Percentiles rank a stretch among this genome's conserved stretches.
Conservation (phyloP, 164 flowering plant genomes). For the Sedum album region DNA sequence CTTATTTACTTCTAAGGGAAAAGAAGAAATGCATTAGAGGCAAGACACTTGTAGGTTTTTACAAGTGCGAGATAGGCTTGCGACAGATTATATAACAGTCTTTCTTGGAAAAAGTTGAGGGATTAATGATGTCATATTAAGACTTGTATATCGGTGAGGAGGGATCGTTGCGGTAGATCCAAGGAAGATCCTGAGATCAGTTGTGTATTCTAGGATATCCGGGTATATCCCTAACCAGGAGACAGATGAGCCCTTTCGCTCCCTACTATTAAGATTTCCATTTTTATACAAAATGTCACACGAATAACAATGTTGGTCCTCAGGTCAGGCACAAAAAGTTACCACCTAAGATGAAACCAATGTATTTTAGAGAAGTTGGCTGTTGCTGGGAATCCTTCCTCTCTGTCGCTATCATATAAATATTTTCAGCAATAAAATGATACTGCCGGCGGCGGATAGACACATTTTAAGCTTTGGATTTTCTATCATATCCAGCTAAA, state of each 20-base stretch:
- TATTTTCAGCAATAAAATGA: neutral
- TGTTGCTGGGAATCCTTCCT: conserved; percentile 1
- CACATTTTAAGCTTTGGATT: neutral
- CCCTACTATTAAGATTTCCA: neutral
- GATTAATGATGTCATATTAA: neutral
- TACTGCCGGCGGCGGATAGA: neutral
- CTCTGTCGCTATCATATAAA: neutral
- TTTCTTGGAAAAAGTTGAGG: neutral
- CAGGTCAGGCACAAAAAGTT: neutral
- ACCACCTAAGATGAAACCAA: neutral
- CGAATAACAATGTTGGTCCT: neutral
- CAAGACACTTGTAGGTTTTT: neutral
- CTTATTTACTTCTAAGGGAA: neutral
- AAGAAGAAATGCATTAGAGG: neutral
- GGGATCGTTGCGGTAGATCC: neutral
- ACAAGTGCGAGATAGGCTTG: neutral
- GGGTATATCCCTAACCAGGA: conserved; percentile 4
- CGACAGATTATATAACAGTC: neutral
- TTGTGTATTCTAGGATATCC: neutral
- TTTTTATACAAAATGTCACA: neutral
- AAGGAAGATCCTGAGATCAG: neutral
- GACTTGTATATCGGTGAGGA: neutral
- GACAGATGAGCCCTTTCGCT: neutral
- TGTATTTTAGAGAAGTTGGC: neutral
- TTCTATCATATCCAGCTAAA: neutral